Percentiles rank a stretch among this genome's conserved stretches.
Evolutionary conservation across 768 basidiomycete genomes (phyloP).

Genomic region (Paxillus rubicundulus): DNA sequence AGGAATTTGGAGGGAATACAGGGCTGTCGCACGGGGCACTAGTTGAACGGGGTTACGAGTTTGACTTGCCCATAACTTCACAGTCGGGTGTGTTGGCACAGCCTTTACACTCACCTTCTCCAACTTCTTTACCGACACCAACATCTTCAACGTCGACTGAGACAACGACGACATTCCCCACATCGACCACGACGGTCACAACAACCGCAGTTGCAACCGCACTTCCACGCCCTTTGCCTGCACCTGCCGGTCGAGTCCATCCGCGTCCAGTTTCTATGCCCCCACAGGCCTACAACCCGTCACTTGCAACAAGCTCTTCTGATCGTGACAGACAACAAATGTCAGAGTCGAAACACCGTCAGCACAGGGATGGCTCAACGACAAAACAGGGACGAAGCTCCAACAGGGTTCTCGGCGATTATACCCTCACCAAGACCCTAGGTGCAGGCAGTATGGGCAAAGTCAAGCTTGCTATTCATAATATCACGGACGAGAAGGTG

Average conservation of each 20-base stretch:
- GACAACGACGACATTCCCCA: conserved; percentile 2
- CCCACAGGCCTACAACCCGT: conserved; percentile 49
- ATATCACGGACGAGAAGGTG: conserved; percentile 89
- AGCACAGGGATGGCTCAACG: conserved; percentile 32
- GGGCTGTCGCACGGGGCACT: conserved; percentile 53
- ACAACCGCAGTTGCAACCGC: conserved; percentile 24
- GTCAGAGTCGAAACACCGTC: conserved; percentile 28
- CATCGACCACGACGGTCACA: conserved; percentile 8
- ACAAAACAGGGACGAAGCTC: conserved; percentile 35
- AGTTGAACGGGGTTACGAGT: conserved; percentile 56
- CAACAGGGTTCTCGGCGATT: conserved; percentile 80
- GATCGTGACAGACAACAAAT: conserved; percentile 32
- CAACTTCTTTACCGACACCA: conserved; percentile 10
- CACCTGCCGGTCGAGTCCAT: conserved; percentile 20
- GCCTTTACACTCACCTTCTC: conserved; percentile 16
- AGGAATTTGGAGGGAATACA: conserved; percentile 43
- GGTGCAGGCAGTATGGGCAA: conserved; percentile 99
- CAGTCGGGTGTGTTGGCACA: conserved; percentile 26
- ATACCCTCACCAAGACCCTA: conserved; percentile 93
- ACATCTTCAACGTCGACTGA: conserved; percentile 12
- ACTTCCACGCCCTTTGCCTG: conserved; percentile 34
- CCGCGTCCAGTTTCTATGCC: conserved; percentile 76
- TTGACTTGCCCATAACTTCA: conserved; percentile 52
- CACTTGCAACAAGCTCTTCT: conserved; percentile 30
- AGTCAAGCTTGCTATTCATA: conserved; percentile 93